Evolutionary conservation across 768 basidiomycete genomes (phyloP).

Genomic region (Lyophyllum semitale): DNA sequence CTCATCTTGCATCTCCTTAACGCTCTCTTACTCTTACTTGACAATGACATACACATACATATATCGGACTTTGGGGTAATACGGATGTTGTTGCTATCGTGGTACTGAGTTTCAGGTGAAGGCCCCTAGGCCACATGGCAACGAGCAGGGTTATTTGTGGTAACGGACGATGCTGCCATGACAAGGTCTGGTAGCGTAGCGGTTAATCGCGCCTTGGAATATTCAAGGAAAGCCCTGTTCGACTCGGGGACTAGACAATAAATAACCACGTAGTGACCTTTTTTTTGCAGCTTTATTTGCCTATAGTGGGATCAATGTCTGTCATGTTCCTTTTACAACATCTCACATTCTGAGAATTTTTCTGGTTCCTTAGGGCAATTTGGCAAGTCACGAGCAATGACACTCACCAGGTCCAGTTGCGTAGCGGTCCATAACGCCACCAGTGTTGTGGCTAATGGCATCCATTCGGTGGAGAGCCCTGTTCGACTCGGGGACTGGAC

Average conservation of each 20-base stretch:
- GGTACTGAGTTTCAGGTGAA: too few relatives aligned
- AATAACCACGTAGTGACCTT: too few relatives aligned
- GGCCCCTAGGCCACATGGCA: too few relatives aligned
- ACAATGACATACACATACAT: constrained; percentile 1
- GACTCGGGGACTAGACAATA: neutral
- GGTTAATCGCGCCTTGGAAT: neutral
- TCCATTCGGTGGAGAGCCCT: neutral
- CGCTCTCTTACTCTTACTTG: neutral
- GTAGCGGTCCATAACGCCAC: neutral
- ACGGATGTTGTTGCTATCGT: too few relatives aligned
- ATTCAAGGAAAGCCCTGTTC: neutral
- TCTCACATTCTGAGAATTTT: too few relatives aligned
- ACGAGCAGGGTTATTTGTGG: too few relatives aligned
- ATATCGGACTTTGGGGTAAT: constrained; percentile 11
- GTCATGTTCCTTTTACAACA: too few relatives aligned
- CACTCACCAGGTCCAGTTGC: neutral
- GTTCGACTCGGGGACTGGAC: too few relatives aligned
- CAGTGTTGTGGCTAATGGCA: neutral
- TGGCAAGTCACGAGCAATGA: too few relatives aligned
- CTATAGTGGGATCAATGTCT: too few relatives aligned
- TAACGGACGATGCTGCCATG: neutral
- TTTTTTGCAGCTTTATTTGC: neutral
- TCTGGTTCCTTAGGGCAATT: too few relatives aligned
- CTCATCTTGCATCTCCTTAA: neutral
- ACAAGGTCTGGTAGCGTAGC: neutral